Percentiles rank a stretch among this genome's conserved stretches.
Evolutionary conservation across 345 rosid genomes (phyloP).

Genomic region (Citrus trifoliata): DNA sequence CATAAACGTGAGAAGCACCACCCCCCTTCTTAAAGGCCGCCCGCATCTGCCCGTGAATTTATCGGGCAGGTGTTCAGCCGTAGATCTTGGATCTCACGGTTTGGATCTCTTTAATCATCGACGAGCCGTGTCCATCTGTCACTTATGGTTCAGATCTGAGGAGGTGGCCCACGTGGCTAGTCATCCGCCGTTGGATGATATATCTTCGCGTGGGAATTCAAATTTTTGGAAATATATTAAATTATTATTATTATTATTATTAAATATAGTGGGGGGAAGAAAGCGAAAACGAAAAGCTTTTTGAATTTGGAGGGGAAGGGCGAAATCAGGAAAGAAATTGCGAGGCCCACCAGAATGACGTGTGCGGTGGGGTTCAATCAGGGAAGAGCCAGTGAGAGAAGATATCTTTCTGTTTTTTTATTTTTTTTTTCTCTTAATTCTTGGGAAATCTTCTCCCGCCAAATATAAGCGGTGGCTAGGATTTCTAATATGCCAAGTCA

Average conservation of each 20-base stretch:
- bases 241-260: background rate
- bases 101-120: slow-evolving; percentile 5
- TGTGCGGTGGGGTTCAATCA: background rate
- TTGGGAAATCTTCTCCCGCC: background rate
- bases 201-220: slow-evolving; percentile 1
- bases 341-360: background rate
- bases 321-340: background rate
- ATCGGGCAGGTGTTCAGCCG: slow-evolving; percentile 24
- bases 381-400: background rate
- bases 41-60: slow-evolving; percentile 33
- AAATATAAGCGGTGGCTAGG: background rate
- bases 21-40: slow-evolving; percentile 35
- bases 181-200: background rate
- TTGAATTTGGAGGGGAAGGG: background rate
- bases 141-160: slow-evolving; percentile 17
- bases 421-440: background rate
- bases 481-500: background rate
- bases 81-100: slow-evolving; percentile 17
- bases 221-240: slow-evolving; percentile 2
- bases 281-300: background rate
- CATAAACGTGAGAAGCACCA: background rate
- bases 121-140: background rate
- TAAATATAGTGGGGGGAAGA: background rate
- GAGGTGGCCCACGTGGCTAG: background rate
- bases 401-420: background rate